Conservation (phyloP, 2,329 filamentous ascomycete species). For the Ceratocystis variospora region DNA sequence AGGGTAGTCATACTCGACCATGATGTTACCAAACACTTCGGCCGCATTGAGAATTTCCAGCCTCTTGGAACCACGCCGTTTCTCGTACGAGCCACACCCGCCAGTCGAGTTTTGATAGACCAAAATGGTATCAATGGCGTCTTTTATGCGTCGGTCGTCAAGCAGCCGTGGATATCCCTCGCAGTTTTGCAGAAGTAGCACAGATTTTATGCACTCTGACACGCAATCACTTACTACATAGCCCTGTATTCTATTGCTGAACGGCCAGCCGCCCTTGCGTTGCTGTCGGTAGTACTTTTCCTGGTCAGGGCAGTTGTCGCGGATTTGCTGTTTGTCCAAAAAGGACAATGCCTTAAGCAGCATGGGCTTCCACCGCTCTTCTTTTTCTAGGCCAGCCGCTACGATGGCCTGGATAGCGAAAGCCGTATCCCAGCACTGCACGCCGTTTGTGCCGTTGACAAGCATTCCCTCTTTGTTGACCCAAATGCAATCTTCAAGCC, state of each 20-base stretch:
- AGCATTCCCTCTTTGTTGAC: constrained; percentile 86
- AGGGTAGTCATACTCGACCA: constrained; percentile 97
- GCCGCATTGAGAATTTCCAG: constrained; percentile 85
- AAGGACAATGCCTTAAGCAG: constrained; percentile 70
- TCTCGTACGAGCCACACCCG: constrained; percentile 83
- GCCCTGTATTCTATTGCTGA: constrained; percentile 82
- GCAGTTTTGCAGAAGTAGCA: constrained; percentile 69
- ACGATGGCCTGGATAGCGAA: constrained; percentile 75
- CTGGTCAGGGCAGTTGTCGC: constrained; percentile 65
- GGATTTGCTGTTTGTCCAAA: constrained; percentile 80
- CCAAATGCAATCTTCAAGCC: constrained; percentile 79
- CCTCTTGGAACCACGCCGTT: constrained; percentile 59
- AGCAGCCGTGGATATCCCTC: constrained; percentile 62
- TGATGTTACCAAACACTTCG: constrained; percentile 91
- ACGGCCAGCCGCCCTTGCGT: constrained; percentile 88
- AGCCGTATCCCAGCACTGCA: constrained; percentile 92
- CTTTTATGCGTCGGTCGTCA: constrained; percentile 63
- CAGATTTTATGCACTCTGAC: constrained; percentile 75
- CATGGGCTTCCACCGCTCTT: constrained; percentile 70
- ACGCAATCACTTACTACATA: constrained; percentile 95
- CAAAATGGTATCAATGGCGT: constrained; percentile 79
- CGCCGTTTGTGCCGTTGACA: constrained; percentile 92
- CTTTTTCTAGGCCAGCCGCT: constrained; percentile 62
- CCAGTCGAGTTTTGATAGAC: constrained; percentile 81
- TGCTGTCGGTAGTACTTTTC: constrained; percentile 76